Conservation (phyloP, 768 basidiomycete species). For the Leccinum uliginosum region DNA sequence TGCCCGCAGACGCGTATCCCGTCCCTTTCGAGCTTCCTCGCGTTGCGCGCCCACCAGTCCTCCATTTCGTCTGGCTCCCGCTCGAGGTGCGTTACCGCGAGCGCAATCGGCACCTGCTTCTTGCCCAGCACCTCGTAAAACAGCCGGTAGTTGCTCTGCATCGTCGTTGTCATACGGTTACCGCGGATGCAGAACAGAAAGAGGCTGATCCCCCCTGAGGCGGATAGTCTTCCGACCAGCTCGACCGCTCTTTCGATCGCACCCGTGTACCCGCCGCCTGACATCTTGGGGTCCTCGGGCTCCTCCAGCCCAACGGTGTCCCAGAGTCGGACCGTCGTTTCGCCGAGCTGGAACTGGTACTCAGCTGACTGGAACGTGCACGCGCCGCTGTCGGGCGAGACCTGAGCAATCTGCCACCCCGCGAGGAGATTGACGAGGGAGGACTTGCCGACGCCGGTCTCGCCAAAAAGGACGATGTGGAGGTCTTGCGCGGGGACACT, state of each 20-base stretch:
- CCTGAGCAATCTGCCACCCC: conserved; percentile 24
- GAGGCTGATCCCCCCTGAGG: conserved; percentile 27
- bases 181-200: conserved; percentile 33
- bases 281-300: conserved; percentile 5
- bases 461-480: conserved; percentile 39
- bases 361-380: conserved; percentile 29
- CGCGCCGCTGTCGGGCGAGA: conserved; percentile 27
- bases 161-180: conserved; percentile 24
- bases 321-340: conserved; percentile 22
- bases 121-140: conserved; percentile 40
- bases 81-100: conserved; percentile 39
- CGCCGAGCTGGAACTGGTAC: conserved; percentile 24
- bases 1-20: conserved; percentile 22
- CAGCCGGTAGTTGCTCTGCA: conserved; percentile 30
- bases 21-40: conserved; percentile 10
- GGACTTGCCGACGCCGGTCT: conserved; percentile 34
- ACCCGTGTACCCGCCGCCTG: conserved; percentile 16
- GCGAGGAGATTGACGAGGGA: conserved; percentile 37
- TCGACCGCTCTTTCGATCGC: conserved; percentile 27
- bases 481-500: conserved; percentile 16
- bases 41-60: conserved; percentile 30
- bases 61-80: conserved; percentile 26
- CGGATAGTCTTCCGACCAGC: conserved; percentile 29
- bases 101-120: conserved; percentile 33
- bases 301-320: conserved; percentile 33